phyloP scores from a whole-genome alignment of 768 basidiomycete species.

The Trametes meyenii region DNA sequence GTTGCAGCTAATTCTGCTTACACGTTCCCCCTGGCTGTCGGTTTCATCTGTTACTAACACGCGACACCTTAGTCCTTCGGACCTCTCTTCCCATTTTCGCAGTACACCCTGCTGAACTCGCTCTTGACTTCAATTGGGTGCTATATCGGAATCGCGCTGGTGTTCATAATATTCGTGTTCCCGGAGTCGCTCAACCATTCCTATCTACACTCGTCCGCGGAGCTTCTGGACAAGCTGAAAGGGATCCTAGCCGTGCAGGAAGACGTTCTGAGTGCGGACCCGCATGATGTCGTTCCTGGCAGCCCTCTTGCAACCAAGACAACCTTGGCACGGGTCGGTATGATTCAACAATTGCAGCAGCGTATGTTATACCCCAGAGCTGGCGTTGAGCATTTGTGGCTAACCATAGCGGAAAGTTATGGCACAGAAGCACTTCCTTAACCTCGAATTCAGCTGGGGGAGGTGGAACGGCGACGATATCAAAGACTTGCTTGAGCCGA shows the following conservation, averaged over 20 bases:
- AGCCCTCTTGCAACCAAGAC: conserved; percentile 29
- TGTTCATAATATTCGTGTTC: conserved; percentile 50
- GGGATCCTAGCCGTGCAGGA: conserved; percentile 39
- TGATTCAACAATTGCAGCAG: conserved; percentile 33
- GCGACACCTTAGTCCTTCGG: conserved; percentile 40
- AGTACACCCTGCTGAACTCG: conserved; percentile 47
- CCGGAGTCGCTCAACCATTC: conserved; percentile 54
- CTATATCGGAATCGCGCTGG: conserved; percentile 53
- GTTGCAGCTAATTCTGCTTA: not conserved
- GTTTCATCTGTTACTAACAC: not conserved
- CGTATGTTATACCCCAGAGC: conserved; percentile 27
- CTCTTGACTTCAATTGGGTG: conserved; percentile 47
- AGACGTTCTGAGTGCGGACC: conserved; percentile 29
- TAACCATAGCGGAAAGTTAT: conserved; percentile 32
- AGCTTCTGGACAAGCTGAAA: conserved; percentile 35
- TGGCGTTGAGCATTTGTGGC: not conserved
- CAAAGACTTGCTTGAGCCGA: conserved; percentile 38
- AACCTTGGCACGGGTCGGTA: conserved; percentile 22
- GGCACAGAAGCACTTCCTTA: conserved; percentile 39
- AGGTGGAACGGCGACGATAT: conserved; percentile 50
- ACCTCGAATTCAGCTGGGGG: conserved; percentile 48
- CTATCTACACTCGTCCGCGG: conserved; percentile 35
- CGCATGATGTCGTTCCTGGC: conserved; percentile 28
- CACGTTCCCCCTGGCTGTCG: not conserved
- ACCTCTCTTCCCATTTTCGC: conserved; percentile 50